Base-by-base conservation (phyloP, 495 filamentous ascomycete genomes). In the Durotheca rogersii region DNA sequence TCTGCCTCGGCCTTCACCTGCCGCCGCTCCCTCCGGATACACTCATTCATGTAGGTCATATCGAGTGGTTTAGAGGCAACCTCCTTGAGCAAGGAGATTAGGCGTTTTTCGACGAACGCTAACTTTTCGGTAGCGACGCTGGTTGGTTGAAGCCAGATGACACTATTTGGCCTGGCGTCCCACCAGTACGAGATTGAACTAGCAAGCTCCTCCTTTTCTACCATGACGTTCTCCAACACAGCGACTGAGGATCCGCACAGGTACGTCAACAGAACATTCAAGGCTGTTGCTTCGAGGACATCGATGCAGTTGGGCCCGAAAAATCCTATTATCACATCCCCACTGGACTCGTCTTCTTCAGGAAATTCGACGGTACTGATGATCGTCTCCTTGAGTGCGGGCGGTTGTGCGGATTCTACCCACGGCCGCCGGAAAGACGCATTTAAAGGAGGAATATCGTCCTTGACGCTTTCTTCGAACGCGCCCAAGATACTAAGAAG, bases 311-410 rank as follows among this genome's bases (percentile, higher is more conserved):
- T 75, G 0, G 93, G 94, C 27, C 93, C 93, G 44, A 97, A 79
- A 66, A 93, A 93, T 5, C 76, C 85, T 32, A 96, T 78, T 40
- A 85, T 63, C 33, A 97, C 80, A 61, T 97, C 90, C 29, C 93
- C 93, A 42, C 78, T 85, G 1, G 88, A 89, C 56, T 99, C 93
- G 55, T 99, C 93, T 61, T 95, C 91, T 67, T 99, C 94, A 0
- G 93, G 94, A 58, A 99, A 99, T 48, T 94, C 84, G 25, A 96
- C 84, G 4, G 73, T 87, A 60, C 90, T 77, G 36, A 90, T 70
- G 16, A 81, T 71, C 1, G 87, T 88, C 61, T 88, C 72, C 34
- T 78, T 71, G 18, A 96, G 66, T 0, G 81, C 67, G 6, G 88
- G 85, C 2, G 90, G 81, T 47, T 86, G 85, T 38, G 81, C 78